Evolutionary conservation across 73 alveolate species (phyloP).

Genomic region (Blepharisma stoltei): DNA sequence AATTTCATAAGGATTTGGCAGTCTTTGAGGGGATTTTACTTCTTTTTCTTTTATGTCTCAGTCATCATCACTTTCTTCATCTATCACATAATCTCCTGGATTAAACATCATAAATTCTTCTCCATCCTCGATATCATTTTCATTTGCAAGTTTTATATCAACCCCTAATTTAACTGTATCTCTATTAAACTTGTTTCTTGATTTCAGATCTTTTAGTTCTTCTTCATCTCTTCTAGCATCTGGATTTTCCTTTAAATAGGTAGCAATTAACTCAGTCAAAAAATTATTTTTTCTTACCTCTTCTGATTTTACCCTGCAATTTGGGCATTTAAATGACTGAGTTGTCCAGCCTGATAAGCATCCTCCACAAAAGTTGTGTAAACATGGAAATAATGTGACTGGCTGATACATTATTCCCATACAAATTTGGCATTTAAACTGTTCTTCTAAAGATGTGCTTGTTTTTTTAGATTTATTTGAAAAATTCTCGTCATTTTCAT

Average conservation of each 20-base stretch:
- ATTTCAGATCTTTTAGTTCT: neutral
- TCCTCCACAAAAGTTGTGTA: slow-evolving; percentile 70
- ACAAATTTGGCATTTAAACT: slow-evolving; percentile 59
- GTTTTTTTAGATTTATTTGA: neutral
- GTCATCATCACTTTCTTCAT: no score
- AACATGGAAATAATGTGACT: slow-evolving; percentile 61
- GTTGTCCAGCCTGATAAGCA: slow-evolving; percentile 62
- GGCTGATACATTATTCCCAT: slow-evolving; percentile 56
- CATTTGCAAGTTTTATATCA: no score
- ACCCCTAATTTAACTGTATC: no score
- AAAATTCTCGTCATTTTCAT: neutral
- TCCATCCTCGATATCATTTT: no score
- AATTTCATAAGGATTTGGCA: no score
- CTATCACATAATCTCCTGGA: no score
- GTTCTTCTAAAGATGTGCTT: slow-evolving; percentile 32
- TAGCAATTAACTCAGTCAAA: slow-evolving; percentile 40
- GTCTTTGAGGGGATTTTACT: no score
- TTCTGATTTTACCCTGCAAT: slow-evolving; percentile 47
- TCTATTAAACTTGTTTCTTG: no score
- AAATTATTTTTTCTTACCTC: slow-evolving; percentile 51
- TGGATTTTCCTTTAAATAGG: slow-evolving; percentile 34
- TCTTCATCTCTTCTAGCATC: slow-evolving; percentile 34
- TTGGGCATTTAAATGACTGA: slow-evolving; percentile 52
- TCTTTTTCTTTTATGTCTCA: no score
- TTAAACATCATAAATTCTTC: no score